Conservation (phyloP, 257 asterid genomes). For the Solanum chiquidenum region DNA sequence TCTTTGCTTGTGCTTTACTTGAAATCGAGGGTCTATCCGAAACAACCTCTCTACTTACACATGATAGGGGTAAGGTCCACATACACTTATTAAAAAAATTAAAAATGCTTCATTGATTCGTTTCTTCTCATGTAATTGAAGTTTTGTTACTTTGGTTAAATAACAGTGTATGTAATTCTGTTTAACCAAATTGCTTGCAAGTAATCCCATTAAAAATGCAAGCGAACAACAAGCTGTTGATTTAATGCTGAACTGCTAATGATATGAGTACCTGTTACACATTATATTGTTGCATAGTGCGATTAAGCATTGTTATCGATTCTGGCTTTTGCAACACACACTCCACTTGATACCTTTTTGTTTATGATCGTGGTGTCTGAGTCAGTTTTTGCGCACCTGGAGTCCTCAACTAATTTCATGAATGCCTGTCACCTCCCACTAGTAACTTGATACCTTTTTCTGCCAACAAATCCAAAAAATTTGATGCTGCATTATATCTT, state of each 20-base stretch:
- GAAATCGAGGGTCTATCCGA: not conserved
- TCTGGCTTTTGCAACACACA: not conserved
- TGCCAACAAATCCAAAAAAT: not conserved
- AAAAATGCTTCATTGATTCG: no score
- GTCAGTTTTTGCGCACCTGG: not conserved
- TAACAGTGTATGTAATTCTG: no score
- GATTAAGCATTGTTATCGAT: not conserved
- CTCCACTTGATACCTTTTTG: not conserved
- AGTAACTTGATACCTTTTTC: not conserved
- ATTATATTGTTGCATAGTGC: no score
- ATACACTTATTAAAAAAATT: no score
- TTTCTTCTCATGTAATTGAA: no score
- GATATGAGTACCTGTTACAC: no score
- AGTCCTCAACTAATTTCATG: not conserved
- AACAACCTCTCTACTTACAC: not conserved
- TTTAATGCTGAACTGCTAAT: no score
- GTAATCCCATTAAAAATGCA: no score
- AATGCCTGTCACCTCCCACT: not conserved
- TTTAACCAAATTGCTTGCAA: no score
- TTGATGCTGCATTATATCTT: not conserved
- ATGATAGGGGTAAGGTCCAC: rapidly evolving
- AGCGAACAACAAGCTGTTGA: no score
- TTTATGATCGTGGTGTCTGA: not conserved
- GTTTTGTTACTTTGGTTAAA: no score
- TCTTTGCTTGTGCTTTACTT: not conserved